Conservation (phyloP, 345 rosid genomes). For the Mallotus nudiflorus region DNA sequence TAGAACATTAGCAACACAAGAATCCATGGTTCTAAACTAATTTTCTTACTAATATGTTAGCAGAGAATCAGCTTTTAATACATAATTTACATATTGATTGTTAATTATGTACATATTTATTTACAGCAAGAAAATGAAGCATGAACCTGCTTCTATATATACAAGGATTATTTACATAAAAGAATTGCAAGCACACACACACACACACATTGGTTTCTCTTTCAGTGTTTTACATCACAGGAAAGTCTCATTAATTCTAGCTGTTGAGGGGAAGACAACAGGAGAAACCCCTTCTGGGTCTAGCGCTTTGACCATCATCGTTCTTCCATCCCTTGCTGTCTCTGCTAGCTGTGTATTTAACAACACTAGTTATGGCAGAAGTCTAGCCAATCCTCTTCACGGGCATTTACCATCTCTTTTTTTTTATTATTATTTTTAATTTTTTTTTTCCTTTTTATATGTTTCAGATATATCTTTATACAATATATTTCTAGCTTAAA, state of each 20-base stretch:
- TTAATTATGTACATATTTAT: constrained; percentile 7
- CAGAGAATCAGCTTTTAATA: background rate
- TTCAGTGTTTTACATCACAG: background rate
- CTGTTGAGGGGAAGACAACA: background rate
- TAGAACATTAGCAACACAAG: too few species aligned
- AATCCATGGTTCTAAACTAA: too few species aligned
- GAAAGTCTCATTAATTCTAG: background rate
- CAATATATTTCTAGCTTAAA: constrained; percentile 13
- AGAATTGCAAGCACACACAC: constrained; percentile 15
- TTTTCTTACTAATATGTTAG: background rate
- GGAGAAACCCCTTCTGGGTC: constrained; percentile 9
- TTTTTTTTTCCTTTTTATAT: background rate
- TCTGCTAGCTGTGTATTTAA: background rate
- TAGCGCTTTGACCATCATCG: background rate
- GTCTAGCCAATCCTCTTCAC: constrained; percentile 19
- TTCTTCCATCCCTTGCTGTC: background rate
- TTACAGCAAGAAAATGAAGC: constrained; percentile 14
- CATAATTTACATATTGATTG: background rate
- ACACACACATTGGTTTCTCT: background rate
- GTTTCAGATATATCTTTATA: background rate
- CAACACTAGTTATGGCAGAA: background rate
- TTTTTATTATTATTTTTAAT: too few species aligned
- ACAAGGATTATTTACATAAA: constrained; percentile 17
- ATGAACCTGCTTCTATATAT: background rate
- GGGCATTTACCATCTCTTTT: background rate